Conservation (phyloP, 202 grass and related monocot genomes). For the Hordeum pubiflorum region DNA sequence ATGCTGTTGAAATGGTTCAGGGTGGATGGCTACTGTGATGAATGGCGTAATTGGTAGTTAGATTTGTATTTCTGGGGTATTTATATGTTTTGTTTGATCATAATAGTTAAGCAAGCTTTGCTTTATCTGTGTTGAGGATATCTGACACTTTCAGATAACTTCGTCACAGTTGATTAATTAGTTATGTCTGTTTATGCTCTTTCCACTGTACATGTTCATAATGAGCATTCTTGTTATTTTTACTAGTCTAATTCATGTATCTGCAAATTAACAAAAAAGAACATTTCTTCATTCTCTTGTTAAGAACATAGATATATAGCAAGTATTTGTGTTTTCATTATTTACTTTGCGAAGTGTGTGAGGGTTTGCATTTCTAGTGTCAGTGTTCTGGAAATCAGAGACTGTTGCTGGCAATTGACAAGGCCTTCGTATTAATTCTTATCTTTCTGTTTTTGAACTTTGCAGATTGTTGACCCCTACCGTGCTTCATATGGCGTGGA, state of each 20-base stretch:
- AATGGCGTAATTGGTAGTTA: background rate
- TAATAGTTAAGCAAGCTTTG: background rate
- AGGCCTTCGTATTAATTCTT: background rate
- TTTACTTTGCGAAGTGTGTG: background rate
- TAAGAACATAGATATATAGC: background rate
- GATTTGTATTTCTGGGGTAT: background rate
- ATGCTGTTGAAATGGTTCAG: background rate
- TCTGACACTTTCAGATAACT: background rate
- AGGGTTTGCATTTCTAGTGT: background rate
- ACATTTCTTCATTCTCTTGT: background rate
- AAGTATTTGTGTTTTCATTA: background rate
- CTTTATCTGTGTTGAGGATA: background rate
- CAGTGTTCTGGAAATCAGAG: background rate
- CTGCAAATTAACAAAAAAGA: too few relatives aligned
- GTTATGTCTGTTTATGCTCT: too few relatives aligned
- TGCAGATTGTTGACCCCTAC: conserved; percentile 80
- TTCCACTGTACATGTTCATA: too few relatives aligned
- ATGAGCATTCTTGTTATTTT: too few relatives aligned
- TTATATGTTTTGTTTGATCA: conserved; percentile 9
- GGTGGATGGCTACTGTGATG: background rate
- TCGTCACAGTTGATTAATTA: background rate
- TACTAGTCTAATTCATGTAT: too few relatives aligned
- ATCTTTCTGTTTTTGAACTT: conserved; percentile 6
- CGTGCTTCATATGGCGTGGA: conserved; percentile 92
- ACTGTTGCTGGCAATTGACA: background rate